Evolutionary conservation across 2,329 filamentous ascomycete genomes (phyloP), one percentile per base, ranked within the genome.

Genomic region (Beauveria sp.): DNA sequence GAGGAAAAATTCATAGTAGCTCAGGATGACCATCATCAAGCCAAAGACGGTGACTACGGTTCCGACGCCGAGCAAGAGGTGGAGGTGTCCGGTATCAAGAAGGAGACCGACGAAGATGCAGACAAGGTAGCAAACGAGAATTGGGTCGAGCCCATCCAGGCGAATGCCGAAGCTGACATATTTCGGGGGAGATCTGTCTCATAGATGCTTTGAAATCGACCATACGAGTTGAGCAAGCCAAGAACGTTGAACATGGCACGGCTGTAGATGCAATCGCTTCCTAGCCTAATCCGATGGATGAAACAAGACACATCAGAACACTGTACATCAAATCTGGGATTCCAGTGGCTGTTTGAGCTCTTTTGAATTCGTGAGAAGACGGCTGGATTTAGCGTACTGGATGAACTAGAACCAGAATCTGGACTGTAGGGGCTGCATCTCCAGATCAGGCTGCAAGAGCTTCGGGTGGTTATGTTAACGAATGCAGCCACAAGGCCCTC

Each of bases 1-100:
- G 3, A 83, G 68, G 62, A 83, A 71, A 16, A 82, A 66, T 34
- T 81, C 78, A 75, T 76, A 82, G 66, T 81, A 83, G 1, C 73
- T 73, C 3, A 77, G 65, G 38, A 74, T 77, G 70, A 77, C 77
- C 6, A 74, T 69, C 63, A 83, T 79, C 45, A 81, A 73, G 5
- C 78, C 79, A 12, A 78, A 64, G 10, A 77, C 66, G 60, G 77
- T 74, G 5, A 78, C 54, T 2, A 69, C 47, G 1, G 72, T 71
- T 1, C 78, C 78, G 2, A 72, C 66, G 0, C 75, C 34, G 5
- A 80, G 72, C 0, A 75, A 75, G 2, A 71, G 69, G 3, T 73
- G 45, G 22, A 22, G 22, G 65, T 75, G 72, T 0, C 79, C 79
- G 7, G 75, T 77, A 58, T 81, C 79, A 1, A 79, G 67, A 16